These are phyloP conservation scores for Dioszegia aurantiaca DNA, from an alignment of 768 basidiomycete genomes.

Conservation along the genomic window DNA sequence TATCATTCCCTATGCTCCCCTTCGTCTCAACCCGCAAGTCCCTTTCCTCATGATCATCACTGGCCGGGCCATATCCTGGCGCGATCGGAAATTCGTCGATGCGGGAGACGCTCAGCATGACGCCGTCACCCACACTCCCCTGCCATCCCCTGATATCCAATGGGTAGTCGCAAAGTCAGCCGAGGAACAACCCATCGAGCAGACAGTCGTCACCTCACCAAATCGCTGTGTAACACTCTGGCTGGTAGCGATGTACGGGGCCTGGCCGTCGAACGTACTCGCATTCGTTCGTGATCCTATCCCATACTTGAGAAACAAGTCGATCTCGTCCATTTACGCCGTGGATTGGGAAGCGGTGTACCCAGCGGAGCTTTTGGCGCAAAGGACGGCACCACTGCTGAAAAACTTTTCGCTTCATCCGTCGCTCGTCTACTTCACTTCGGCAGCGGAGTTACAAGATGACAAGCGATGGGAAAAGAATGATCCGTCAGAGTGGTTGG, in stretches of 20 bases:
- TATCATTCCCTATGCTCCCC: conserved; percentile 37
- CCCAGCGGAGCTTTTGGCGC: conserved; percentile 67
- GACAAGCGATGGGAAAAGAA: conserved; percentile 64
- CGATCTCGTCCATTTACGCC: conserved; percentile 62
- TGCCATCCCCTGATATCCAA: conserved; percentile 13
- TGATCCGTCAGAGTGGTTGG: conserved; percentile 46
- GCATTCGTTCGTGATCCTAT: conserved; percentile 71
- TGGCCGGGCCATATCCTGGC: conserved; percentile 48
- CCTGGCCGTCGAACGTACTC: conserved; percentile 85
- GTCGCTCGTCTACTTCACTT: conserved; percentile 66
- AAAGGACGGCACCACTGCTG: conserved; percentile 60
- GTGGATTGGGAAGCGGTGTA: conserved; percentile 69
- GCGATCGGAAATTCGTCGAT: conserved; percentile 40
- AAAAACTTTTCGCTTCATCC: conserved; percentile 73
- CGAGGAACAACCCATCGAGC: conserved; percentile 10
- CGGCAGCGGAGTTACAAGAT: conserved; percentile 63
- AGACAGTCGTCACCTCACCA: conserved; percentile 2
- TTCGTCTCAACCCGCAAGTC: conserved; percentile 32
- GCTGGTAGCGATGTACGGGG: conserved; percentile 64
- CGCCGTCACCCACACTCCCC: conserved; percentile 58
- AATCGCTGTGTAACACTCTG: conserved; percentile 21
- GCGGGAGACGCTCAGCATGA: conserved; percentile 60
- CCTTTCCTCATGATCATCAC: conserved; percentile 43
- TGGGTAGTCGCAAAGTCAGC: conserved; percentile 32
- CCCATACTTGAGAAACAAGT: conserved; percentile 61